Evolutionary conservation across 768 basidiomycete species (phyloP).

Genomic region (Tremella fuciformis): DNA sequence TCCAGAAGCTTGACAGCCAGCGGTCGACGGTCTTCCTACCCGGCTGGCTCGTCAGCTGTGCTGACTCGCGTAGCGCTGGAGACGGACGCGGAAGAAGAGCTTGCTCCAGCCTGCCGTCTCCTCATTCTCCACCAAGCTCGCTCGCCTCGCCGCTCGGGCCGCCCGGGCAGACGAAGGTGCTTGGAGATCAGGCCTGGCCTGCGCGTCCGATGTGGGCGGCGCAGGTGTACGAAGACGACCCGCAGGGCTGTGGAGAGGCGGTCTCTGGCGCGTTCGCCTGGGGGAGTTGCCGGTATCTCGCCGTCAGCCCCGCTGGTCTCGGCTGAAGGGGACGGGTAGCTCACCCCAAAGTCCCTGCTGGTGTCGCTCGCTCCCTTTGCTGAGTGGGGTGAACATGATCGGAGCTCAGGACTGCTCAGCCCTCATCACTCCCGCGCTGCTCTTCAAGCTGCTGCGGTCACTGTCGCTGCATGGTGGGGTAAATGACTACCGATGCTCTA

Average conservation of each 20-base stretch:
- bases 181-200: conserved; percentile 5
- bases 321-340: conserved; percentile 6
- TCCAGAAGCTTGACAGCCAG: conserved; percentile 53
- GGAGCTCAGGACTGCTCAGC: no score
- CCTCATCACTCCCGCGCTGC: no score
- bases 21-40: conserved; percentile 48
- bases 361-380: conserved; percentile 46
- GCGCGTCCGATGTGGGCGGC: background rate
- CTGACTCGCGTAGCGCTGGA: background rate
- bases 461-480: no score
- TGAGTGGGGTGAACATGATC: conserved; percentile 49
- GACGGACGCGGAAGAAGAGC: conserved; percentile 37
- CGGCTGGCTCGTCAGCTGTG: conserved; percentile 37
- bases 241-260: conserved; percentile 7
- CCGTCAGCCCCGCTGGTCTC: no score
- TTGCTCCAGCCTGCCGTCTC: conserved; percentile 24
- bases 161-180: conserved; percentile 1
- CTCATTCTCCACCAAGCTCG: conserved; percentile 23
- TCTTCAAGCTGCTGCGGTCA: no score
- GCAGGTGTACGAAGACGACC: background rate
- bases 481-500: background rate
- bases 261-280: conserved; percentile 15
- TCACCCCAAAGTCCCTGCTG: conserved; percentile 49
- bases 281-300: conserved; percentile 38
- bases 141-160: conserved; percentile 12